Evolutionary conservation across 108 stramenopile genomes (phyloP), one percentile per base, ranked within the genome.

Genomic region (Nitzschia sp.): DNA sequence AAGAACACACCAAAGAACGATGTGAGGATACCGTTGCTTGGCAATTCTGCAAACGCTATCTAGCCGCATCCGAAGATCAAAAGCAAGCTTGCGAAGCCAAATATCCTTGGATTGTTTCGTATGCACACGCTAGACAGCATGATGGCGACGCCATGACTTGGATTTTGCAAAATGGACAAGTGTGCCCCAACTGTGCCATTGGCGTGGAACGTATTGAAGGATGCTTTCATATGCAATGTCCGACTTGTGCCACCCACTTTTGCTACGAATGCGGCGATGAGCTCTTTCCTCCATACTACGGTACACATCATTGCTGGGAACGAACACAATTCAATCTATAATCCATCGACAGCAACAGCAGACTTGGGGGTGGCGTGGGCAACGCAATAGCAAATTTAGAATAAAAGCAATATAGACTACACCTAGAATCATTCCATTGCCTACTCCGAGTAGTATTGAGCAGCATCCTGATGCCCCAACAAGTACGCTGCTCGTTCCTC

Each of bases 301-400:
- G 83, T 6, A 84, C 83, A 32, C 83, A 84, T 66, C 83, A 84
- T 59, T 84, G 83, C 59, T 84, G 83, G 83, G 75, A 74, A 54
- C 70, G 75, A 54, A n/a, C n/a, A n/a, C n/a, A n/a, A n/a, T n/a
- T n/a, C n/a, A n/a, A n/a, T n/a, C n/a, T n/a, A n/a, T n/a, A n/a
- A n/a, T n/a, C n/a, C n/a, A n/a, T n/a, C n/a, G n/a, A n/a, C n/a
- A n/a, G n/a, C n/a, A n/a, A n/a, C n/a, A n/a, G n/a, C n/a, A n/a
- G n/a, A n/a, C n/a, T n/a, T n/a, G n/a, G n/a, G n/a, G n/a, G n/a
- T n/a, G n/a, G n/a, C n/a, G n/a, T n/a, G n/a, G n/a, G n/a, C n/a
- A n/a, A n/a, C n/a, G n/a, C n/a, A n/a, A n/a, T n/a, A n/a, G n/a
- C n/a, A n/a, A n/a, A n/a, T n/a, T n/a, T n/a, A n/a, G n/a, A n/a